Evolutionary conservation across 148 eudicot species (phyloP).

Genomic region (Simmondsia chinensis): DNA sequence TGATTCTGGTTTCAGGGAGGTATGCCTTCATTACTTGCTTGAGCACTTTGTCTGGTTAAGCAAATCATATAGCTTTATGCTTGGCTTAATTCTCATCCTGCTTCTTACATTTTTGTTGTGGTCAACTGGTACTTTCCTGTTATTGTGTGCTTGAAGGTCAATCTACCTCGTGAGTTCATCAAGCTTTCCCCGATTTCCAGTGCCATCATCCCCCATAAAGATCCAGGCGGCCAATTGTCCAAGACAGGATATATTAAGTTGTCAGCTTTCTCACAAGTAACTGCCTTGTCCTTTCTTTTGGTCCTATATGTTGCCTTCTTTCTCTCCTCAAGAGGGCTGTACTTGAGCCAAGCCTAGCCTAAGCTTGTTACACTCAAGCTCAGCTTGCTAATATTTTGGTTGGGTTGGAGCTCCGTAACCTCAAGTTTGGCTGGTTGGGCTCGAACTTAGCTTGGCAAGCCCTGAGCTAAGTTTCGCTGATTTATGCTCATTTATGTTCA

Average conservation of each 20-base stretch:
- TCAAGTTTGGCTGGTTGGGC: too few species aligned
- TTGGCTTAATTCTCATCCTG: background rate
- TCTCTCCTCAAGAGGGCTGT: background rate
- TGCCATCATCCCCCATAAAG: conserved; percentile 66
- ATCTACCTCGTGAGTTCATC: conserved; percentile 71
- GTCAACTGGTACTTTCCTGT: background rate
- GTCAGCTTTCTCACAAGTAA: conserved; percentile 86
- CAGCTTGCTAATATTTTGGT: too few species aligned
- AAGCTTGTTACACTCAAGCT: too few species aligned
- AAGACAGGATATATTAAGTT: conserved; percentile 81
- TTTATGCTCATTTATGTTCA: too few species aligned
- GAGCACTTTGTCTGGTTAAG: background rate
- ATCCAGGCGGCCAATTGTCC: conserved; percentile 61
- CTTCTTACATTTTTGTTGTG: background rate
- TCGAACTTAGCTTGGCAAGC: too few species aligned
- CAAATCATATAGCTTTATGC: too few species aligned
- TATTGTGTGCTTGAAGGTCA: conserved; percentile 36
- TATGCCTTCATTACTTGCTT: conserved; percentile 10
- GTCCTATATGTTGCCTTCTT: background rate
- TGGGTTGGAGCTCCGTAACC: too few species aligned
- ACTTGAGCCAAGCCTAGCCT: too few species aligned
- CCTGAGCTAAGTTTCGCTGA: too few species aligned
- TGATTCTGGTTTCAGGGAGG: conserved; percentile 56
- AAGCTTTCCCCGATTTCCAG: conserved; percentile 90
- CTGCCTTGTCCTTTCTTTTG: background rate